Conservation (phyloP, 192 early-diverging fungal species). For the Coemansia sp. region DNA sequence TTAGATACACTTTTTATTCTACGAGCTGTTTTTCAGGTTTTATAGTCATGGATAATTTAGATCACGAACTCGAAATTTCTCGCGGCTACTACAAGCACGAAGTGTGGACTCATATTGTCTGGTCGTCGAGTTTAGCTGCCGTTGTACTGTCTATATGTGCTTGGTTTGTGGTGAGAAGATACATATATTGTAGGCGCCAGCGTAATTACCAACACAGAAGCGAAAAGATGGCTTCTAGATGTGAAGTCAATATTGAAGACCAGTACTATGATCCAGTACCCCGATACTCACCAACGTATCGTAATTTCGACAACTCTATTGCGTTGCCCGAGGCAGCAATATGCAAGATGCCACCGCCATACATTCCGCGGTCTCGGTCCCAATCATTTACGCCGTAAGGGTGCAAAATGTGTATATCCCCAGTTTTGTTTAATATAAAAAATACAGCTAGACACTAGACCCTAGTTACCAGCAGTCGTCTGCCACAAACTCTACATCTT, state of each 20-base stretch:
- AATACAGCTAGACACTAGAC: background rate
- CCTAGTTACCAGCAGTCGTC: background rate
- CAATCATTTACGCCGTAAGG: background rate
- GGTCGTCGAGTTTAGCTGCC: constrained; percentile 10
- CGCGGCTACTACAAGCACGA: constrained; percentile 19
- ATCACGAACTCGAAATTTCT: background rate
- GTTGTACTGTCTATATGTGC: constrained; percentile 4
- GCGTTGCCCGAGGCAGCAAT: background rate
- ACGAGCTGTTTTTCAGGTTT: background rate
- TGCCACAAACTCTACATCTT: constrained; percentile 4
- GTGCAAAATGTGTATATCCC: background rate
- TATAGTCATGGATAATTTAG: background rate
- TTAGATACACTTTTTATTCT: background rate
- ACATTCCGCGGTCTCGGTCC: background rate
- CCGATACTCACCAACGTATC: constrained; percentile 22
- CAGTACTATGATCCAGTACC: constrained; percentile 29
- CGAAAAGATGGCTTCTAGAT: background rate
- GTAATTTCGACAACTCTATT: background rate
- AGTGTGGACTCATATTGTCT: constrained; percentile 22
- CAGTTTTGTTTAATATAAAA: background rate
- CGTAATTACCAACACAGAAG: background rate
- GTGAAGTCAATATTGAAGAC: constrained; percentile 3
- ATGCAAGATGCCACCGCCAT: constrained; percentile 3
- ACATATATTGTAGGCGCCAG: constrained; percentile 5
- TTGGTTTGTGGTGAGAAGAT: constrained; percentile 3